These are phyloP conservation scores for Myxozyma lipomycoides DNA, from an alignment of 805 yeast genomes.

Conservation along the genomic window DNA sequence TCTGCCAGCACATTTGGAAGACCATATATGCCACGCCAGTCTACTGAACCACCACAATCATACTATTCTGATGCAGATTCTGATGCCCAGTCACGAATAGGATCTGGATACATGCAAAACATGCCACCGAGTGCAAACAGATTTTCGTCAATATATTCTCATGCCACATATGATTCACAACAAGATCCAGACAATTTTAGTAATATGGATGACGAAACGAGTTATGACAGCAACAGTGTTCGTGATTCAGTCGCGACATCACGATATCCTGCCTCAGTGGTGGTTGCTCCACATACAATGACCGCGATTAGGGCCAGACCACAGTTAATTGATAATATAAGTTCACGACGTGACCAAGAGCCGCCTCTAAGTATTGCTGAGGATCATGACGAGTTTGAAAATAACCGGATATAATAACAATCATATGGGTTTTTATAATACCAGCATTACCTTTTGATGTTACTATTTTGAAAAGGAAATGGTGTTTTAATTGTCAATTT, in stretches of 20 bases:
- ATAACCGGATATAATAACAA: background rate
- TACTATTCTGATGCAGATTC: background rate
- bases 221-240: slow-evolving; percentile 11
- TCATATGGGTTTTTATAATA: background rate
- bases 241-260: slow-evolving; percentile 41
- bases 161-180: slow-evolving; percentile 22
- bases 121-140: slow-evolving; percentile 3
- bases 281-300: slow-evolving; percentile 45
- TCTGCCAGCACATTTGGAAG: background rate
- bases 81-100: background rate
- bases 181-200: slow-evolving; percentile 1
- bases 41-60: background rate
- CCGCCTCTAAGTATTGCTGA: too few relatives aligned
- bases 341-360: too few relatives aligned
- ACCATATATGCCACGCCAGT: background rate
- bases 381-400: background rate
- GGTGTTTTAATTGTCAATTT: background rate
- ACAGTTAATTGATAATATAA: slow-evolving; percentile 46
- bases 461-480: background rate
- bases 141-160: slow-evolving; percentile 21
- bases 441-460: background rate
- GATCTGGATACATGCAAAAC: background rate
- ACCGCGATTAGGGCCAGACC: slow-evolving; percentile 79
- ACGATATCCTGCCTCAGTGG: slow-evolving; percentile 44
- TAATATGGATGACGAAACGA: background rate